Evolutionary conservation across 2,329 filamentous ascomycete genomes (phyloP).

Genomic region (Beauveria rudraprayagi): DNA sequence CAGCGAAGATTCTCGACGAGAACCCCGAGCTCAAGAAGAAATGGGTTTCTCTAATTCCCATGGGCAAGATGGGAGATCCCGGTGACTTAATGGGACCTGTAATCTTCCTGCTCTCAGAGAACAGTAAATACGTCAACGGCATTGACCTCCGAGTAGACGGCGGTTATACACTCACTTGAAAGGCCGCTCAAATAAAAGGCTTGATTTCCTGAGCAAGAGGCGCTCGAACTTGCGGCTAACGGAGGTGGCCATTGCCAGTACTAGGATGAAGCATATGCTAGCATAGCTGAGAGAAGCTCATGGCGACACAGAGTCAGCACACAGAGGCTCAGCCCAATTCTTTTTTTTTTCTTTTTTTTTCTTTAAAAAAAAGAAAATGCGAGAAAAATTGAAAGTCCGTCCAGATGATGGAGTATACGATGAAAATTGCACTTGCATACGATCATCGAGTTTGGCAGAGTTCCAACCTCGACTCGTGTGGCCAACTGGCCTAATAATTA

Average conservation of each 20-base stretch:
- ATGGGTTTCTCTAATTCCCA: conserved; percentile 88
- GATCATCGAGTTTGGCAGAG: no score
- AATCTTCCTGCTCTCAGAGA: conserved; percentile 75
- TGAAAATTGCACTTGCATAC: no score
- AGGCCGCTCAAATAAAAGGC: no score
- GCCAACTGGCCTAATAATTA: no score
- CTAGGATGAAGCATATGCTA: not conserved
- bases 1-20: conserved; percentile 87
- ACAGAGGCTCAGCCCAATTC: no score
- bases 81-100: conserved; percentile 92
- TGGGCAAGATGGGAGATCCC: conserved; percentile 87
- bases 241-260: not conserved
- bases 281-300: not conserved
- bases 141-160: conserved; percentile 78
- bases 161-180: conserved; percentile 74
- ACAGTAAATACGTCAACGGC: conserved; percentile 62
- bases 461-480: no score
- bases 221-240: no score
- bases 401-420: no score
- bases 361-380: no score
- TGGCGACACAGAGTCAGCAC: not conserved
- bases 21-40: conserved; percentile 83
- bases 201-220: not conserved
- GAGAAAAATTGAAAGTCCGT: no score
- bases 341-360: no score